Base-by-base conservation (phyloP, 352 stramenopile species). In the Plasmopara muralis region DNA sequence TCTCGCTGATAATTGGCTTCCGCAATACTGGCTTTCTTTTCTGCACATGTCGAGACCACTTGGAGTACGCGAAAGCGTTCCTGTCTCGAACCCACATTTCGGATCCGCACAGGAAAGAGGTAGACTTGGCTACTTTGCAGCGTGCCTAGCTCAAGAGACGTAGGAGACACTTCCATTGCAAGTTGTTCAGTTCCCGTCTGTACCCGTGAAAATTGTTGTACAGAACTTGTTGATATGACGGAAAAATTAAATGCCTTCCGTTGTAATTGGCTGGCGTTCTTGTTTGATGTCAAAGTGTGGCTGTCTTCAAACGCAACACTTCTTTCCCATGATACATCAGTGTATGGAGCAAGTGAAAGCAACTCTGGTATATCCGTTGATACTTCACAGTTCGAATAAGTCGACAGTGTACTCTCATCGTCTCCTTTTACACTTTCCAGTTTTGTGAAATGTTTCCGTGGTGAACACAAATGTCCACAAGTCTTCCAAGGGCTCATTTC, bases 11-110 rank as follows among this genome's bases (percentile, higher is more conserved):
- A 87, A 18, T 51, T 71, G 9, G 66, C 74, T 45, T 84, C 62
- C 2, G 75, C 70, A 9, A 85, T 77, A 2, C 46, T 57, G 0
- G 77, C 77, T 0, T 64, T 54, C 13, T 70, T 62, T 5, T 66
- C 66, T 12, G 68, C 70, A 47, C 63, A 68, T 4, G 69, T 73
- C 5, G 66, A 72, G 6, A 43, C 52, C 6, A 87, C 54, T n/a
- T 60, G 50, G 29, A 80, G 70, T 5, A 87, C 74, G 15, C 77
- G 77, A 43, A 84, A 91, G 7, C 77, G 80, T 34, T 91, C 74
- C 40, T 87, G 70, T 47, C 68, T 77, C 29, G 59, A 69, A 4
- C 76, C 77, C 12, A 91, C 67, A 31, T 91, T 91, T 40, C 74
- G 77, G 25, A 85, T 57, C 31, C 78, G 74, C 14, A 87, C 42